phyloP scores from a whole-genome alignment of 1,284 basidiomycete species.

The Gomphus sp. region DNA sequence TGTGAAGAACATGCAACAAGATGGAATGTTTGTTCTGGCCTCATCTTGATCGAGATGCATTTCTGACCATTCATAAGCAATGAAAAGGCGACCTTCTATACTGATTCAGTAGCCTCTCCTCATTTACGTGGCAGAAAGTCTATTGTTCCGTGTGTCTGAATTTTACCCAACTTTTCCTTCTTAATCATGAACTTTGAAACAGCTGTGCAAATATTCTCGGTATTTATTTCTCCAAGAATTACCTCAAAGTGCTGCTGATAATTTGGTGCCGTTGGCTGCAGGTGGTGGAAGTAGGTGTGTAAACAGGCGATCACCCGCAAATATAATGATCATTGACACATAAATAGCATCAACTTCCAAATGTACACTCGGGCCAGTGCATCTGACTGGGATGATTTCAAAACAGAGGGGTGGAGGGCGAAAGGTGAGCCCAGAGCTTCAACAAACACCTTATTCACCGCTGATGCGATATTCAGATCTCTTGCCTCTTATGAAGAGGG shows the following conservation, averaged over 20 bases:
- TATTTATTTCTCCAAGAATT: slow-evolving; percentile 18
- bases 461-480: slow-evolving; percentile 30
- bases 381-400: slow-evolving; percentile 71
- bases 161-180: background rate
- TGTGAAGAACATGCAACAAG: slow-evolving; percentile 58
- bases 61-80: slow-evolving; percentile 31
- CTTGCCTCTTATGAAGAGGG: slow-evolving; percentile 62
- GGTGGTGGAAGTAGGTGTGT: slow-evolving; percentile 44
- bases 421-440: slow-evolving; percentile 32
- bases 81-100: slow-evolving; percentile 66
- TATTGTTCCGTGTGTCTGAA: slow-evolving; percentile 50
- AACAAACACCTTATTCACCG: background rate
- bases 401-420: slow-evolving; percentile 57
- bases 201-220: slow-evolving; percentile 63
- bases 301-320: background rate
- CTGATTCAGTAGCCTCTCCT: slow-evolving; percentile 47
- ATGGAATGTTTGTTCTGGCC: slow-evolving; percentile 43
- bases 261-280: slow-evolving; percentile 15
- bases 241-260: slow-evolving; percentile 8
- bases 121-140: slow-evolving; percentile 52
- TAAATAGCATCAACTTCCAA: slow-evolving; percentile 58
- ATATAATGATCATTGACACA: slow-evolving; percentile 1
- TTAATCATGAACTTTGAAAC: background rate
- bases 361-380: slow-evolving; percentile 60
- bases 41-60: background rate